Evolutionary conservation across 345 rosid genomes (phyloP).

Genomic region (Eucalyptus shirleyi): DNA sequence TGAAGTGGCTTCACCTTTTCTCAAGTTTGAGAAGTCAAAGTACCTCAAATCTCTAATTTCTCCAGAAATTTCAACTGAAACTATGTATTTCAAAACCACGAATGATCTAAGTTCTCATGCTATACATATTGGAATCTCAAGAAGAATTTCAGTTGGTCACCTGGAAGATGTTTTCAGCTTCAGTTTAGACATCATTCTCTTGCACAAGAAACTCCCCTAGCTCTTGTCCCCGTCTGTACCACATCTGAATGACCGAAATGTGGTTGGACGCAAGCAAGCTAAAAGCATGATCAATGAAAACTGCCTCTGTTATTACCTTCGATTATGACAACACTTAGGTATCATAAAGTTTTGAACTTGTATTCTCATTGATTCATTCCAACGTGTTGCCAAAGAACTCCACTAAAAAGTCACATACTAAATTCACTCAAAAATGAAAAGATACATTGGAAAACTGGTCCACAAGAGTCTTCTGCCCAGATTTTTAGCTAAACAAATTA

Average conservation of each 20-base stretch:
- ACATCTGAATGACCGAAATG: not conserved
- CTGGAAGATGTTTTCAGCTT: not conserved
- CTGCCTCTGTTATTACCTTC: fast-evolving
- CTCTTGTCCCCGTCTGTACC: not conserved
- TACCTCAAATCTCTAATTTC: not conserved
- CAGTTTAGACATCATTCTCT: not conserved
- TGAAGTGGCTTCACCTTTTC: not conserved
- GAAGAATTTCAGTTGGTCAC: not conserved
- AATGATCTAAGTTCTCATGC: not conserved
- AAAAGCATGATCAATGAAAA: not conserved
- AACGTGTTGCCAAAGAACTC: not conserved
- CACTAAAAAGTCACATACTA: too few species aligned
- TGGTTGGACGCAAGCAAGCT: not conserved
- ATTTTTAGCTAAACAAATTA: not conserved
- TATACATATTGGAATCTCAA: not conserved
- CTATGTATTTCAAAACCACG: not conserved
- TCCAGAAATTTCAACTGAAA: not conserved
- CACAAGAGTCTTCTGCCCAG: not conserved
- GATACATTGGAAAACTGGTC: not conserved
- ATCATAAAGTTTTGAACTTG: too few species aligned
- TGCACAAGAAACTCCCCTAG: not conserved
- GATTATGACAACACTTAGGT: not conserved
- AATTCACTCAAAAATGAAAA: not conserved
- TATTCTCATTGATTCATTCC: fast-evolving
- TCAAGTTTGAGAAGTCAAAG: not conserved